Evolutionary conservation across 2,329 filamentous ascomycete genomes (phyloP).

Genomic region (Mollisiaceae sp.): DNA sequence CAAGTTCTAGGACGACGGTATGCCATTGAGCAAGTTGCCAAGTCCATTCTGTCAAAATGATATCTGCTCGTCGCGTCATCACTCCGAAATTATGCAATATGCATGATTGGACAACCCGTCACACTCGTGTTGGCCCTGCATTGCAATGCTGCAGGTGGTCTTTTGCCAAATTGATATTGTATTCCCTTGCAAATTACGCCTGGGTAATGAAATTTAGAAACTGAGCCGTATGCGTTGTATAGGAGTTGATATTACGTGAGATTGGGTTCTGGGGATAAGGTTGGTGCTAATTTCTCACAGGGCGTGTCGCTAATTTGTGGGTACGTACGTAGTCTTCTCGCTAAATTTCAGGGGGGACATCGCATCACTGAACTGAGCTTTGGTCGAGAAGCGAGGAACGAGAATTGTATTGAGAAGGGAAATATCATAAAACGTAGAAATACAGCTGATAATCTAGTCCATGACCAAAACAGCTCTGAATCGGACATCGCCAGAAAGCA

Average conservation of each 20-base stretch:
- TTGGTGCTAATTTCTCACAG: neutral
- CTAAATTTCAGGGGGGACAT: no score
- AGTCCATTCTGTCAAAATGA: neutral
- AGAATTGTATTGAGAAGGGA: no score
- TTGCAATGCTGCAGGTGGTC: neutral
- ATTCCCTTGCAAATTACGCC: neutral
- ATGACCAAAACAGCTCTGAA: slow-evolving; percentile 40
- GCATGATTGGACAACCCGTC: neutral
- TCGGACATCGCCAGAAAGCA: slow-evolving; percentile 37
- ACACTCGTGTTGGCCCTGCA: neutral
- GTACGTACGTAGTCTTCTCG: neutral
- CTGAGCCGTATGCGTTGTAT: neutral
- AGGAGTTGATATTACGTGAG: neutral
- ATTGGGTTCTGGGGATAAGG: neutral
- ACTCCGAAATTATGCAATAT: neutral
- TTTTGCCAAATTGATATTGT: neutral
- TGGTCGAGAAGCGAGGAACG: no score
- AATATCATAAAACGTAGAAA: no score
- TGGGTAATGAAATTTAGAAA: neutral
- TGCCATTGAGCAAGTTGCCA: neutral
- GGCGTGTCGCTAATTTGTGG: neutral
- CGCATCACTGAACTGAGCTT: no score
- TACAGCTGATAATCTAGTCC: slow-evolving; percentile 21
- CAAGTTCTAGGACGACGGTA: no score
- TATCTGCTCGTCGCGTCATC: neutral